These are phyloP conservation scores for Echites panduratus DNA, from an alignment of 257 asterid genomes.

Conservation along the genomic window DNA sequence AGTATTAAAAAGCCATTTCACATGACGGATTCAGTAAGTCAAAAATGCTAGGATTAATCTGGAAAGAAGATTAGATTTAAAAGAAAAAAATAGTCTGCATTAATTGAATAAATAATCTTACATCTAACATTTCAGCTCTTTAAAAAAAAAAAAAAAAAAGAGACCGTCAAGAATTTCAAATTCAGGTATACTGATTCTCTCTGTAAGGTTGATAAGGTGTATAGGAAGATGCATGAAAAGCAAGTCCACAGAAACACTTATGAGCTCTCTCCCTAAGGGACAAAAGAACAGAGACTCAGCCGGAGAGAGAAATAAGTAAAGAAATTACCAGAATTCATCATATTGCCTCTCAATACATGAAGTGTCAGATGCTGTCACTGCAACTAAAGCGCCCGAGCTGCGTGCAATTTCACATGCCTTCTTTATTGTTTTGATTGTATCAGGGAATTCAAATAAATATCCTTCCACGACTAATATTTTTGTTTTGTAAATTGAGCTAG, in stretches of 20 bases:
- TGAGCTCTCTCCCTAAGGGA: neutral
- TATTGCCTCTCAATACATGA: constrained; percentile 91
- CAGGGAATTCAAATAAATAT: constrained; percentile 88
- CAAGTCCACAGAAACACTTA: neutral
- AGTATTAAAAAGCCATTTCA: neutral
- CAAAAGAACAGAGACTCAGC: neutral
- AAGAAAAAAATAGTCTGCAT: neutral
- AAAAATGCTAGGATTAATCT: neutral
- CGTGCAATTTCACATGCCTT: constrained; percentile 89
- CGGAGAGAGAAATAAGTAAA: neutral
- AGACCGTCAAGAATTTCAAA: neutral
- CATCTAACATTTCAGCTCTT: neutral
- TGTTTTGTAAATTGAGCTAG: constrained; percentile 63
- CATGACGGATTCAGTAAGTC: neutral
- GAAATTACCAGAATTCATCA: constrained; percentile 80
- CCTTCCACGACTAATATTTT: constrained; percentile 87
- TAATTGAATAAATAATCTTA: neutral
- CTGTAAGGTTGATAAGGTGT: neutral
- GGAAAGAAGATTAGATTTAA: neutral
- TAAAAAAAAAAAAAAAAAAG: neutral
- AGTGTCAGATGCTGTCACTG: constrained; percentile 91
- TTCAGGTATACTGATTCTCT: neutral
- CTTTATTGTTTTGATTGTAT: constrained; percentile 76
- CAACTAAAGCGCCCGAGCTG: constrained; percentile 81
- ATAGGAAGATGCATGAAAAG: neutral